Percentiles rank a stretch among this genome's conserved stretches.
Evolutionary conservation across 345 rosid species (phyloP).

Genomic region (Gossypium sturtianum): DNA sequence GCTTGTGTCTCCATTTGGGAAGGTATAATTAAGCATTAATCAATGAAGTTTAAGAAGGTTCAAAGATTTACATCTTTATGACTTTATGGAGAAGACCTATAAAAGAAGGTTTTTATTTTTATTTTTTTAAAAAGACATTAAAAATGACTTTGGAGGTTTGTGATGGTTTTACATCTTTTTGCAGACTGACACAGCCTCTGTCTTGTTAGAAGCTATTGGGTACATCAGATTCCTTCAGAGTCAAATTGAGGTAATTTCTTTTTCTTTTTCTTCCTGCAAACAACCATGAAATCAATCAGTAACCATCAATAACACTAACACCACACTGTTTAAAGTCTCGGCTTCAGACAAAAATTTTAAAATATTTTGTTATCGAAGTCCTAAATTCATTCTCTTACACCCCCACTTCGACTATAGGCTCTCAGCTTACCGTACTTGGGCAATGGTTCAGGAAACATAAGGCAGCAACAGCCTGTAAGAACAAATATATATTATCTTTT

Average conservation of each 20-base stretch:
- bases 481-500: conserved; percentile 1
- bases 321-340: neutral
- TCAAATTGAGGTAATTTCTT: conserved; percentile 77
- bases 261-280: conserved; percentile 16
- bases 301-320: neutral
- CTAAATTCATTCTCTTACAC: conserved; percentile 1
- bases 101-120: neutral
- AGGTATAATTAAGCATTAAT: conserved; percentile 38
- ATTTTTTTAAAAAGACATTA: neutral
- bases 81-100: conserved; percentile 3
- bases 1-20: conserved; percentile 95
- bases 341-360: too few species aligned
- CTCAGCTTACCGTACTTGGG: conserved; percentile 95
- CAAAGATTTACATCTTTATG: neutral
- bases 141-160: conserved; percentile 34
- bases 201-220: conserved; percentile 95
- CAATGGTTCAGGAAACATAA: conserved; percentile 54
- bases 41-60: neutral
- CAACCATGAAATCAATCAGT: neutral
- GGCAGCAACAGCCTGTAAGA: conserved; percentile 65
- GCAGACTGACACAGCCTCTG: conserved; percentile 99
- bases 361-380: conserved; percentile 5
- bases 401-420: conserved; percentile 44
- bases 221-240: conserved; percentile 99
- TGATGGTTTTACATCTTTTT: conserved; percentile 37